Base-by-base conservation (phyloP, 2,329 filamentous ascomycete genomes). In the Clonostachys rhizophaga region DNA sequence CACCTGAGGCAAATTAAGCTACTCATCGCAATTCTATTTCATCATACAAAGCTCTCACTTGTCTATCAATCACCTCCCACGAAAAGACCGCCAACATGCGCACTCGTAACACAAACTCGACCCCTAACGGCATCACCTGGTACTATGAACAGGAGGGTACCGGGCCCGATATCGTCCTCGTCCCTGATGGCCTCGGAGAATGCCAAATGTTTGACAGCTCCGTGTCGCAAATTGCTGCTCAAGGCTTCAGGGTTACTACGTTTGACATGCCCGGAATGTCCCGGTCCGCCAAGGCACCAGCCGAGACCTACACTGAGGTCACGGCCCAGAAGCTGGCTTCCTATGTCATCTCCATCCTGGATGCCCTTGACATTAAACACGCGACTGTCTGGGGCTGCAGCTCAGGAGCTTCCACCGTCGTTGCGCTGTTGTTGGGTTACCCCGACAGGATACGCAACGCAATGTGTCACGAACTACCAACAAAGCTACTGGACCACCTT, bases 181-280 rank as follows among this genome's bases (percentile, higher is more conserved):
- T 47, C 14, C 45, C 45, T 5, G 39, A 47, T 20, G 40, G 45
- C 9, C 24, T 47, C 13, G 45, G 40, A 7, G 45, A 47, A 13
- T 47, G 45, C 40, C 41, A 47, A 7, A 39, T 36, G 40, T 47
- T 42, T 36, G 20, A 42, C 9, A 13, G 37, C 24, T 33, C 45
- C 20, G 40, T 47, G 13, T 18, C 20, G 14, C 12, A 17, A 24
- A 47, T 47, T 30, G 45, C 45, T 16, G 40, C 18, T 13, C 33
- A 34, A n/a, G 45, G 45, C 24, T 47, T 47, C 33, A 34, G 16
- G 8, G 45, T 47, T 6, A 47, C 45, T 5, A 47, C 45, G 2
- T 47, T 47, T 34, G 45, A 47, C 30, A 47, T 17, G 9, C 45
- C 45, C 13, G 47, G 44, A 20, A 49, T 46, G 43, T 49, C 47